These are phyloP conservation scores for Crithidia mellificae DNA, from an alignment of 208 protist species.

Conservation along the genomic window DNA sequence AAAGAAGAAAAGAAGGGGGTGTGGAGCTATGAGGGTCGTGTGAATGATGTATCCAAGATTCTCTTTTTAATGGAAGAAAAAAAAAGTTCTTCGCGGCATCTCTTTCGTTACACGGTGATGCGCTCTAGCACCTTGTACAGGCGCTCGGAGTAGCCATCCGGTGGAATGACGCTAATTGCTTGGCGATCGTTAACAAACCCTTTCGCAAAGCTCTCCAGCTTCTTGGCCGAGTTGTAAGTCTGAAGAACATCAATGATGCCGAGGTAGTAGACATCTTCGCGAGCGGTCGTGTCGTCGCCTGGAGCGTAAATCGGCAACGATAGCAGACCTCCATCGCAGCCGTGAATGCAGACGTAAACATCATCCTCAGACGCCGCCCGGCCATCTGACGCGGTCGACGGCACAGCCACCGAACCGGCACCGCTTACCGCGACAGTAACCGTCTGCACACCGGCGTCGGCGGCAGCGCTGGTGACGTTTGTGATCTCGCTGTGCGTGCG, in stretches of 20 bases:
- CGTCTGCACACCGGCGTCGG: conserved; percentile 20
- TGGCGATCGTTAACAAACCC: conserved; percentile 64
- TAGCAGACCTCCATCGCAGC: conserved; percentile 81
- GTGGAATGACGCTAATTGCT: conserved; percentile 87
- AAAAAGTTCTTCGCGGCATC: no score
- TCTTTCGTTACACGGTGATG: conserved; percentile 55
- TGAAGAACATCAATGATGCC: conserved; percentile 94
- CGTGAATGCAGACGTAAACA: conserved; percentile 64
- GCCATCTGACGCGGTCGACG: conserved; percentile 11
- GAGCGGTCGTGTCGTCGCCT: conserved; percentile 66
- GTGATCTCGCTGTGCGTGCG: conserved; percentile 15
- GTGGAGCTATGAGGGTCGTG: no score
- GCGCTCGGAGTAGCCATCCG: conserved; percentile 79
- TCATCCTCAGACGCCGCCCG: conserved; percentile 34
- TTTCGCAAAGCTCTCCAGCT: conserved; percentile 89
- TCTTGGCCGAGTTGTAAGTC: conserved; percentile 86
- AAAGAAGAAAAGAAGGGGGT: no score
- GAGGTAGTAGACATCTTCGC: conserved; percentile 91
- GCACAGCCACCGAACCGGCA: neutral
- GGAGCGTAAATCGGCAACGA: conserved; percentile 75
- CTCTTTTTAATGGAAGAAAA: no score
- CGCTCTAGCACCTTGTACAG: conserved; percentile 79
- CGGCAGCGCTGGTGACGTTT: conserved; percentile 23
- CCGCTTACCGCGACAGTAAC: conserved; percentile 9
- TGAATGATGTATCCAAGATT: no score